Conservation (phyloP, 306 rosid species). For the Heteromeles arbutifolia region DNA sequence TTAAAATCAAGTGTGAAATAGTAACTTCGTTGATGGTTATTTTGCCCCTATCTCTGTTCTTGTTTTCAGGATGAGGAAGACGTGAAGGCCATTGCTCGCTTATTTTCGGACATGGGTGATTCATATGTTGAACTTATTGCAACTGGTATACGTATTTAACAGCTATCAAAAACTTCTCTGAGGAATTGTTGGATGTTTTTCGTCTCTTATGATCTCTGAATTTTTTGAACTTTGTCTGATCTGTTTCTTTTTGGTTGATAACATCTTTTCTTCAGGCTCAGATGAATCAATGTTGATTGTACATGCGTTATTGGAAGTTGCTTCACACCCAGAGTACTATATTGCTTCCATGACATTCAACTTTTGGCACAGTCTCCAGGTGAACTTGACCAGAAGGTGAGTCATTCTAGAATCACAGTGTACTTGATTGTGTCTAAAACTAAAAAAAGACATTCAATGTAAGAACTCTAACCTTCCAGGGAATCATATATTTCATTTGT, state of each 20-base stretch:
- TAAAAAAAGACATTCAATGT: conserved; percentile 20
- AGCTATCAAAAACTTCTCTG: neutral
- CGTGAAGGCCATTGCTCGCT: conserved; percentile 95
- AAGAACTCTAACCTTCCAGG: conserved; percentile 44
- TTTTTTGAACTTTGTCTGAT: neutral
- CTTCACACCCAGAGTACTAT: conserved; percentile 90
- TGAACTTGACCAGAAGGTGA: conserved; percentile 81
- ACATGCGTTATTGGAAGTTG: conserved; percentile 94
- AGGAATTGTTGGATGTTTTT: conserved; percentile 22
- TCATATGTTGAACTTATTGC: conserved; percentile 91
- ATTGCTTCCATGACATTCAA: conserved; percentile 95
- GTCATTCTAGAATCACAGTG: conserved; percentile 2
- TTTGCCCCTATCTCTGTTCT: conserved; percentile 10
- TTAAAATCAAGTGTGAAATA: neutral
- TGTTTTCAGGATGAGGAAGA: conserved; percentile 91
- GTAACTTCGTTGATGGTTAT: neutral
- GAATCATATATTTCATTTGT: conserved; percentile 63
- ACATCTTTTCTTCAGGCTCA: conserved; percentile 52
- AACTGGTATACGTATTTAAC: conserved; percentile 44
- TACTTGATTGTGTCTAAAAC: conserved; percentile 15
- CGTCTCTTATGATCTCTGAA: conserved; percentile 11
- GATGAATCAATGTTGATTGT: conserved; percentile 86
- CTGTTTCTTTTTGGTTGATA: conserved; percentile 22
- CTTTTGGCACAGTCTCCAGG: conserved; percentile 98
- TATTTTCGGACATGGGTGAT: conserved; percentile 99